phyloP scores from a whole-genome alignment of 495 filamentous ascomycete genomes.

The Thozetella sp. region DNA sequence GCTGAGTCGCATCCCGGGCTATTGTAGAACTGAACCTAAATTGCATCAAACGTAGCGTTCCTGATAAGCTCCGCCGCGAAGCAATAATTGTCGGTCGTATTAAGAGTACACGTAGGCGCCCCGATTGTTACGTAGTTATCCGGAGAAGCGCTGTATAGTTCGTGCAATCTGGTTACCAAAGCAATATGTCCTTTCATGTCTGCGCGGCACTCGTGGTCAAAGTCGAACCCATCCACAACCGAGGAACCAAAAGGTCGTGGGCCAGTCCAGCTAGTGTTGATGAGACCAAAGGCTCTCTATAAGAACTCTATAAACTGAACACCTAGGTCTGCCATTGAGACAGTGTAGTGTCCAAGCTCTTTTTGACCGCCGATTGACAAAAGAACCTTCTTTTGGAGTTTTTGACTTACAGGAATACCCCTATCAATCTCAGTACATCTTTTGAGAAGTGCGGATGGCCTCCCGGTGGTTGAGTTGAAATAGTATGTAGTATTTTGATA shows the following conservation, averaged over 20 bases:
- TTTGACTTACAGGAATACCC: slow-evolving; percentile 62
- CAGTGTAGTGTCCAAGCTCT: slow-evolving; percentile 32
- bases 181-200: not conserved
- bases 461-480: not conserved
- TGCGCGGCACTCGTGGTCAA: slow-evolving; percentile 27
- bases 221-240: slow-evolving; percentile 59
- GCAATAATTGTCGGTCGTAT: not conserved
- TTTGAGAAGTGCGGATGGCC: not conserved
- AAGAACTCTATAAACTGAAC: slow-evolving; percentile 52
- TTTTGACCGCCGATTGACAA: slow-evolving; percentile 60
- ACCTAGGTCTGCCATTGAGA: slow-evolving; percentile 50
- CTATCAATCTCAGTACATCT: not conserved
- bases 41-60: not conserved
- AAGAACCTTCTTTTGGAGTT: slow-evolving; percentile 58
- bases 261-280: slow-evolving; percentile 8
- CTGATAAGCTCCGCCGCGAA: not conserved
- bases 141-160: not conserved
- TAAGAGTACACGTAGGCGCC: not conserved
- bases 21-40: slow-evolving; percentile 1
- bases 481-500: not conserved
- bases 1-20: not conserved
- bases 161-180: not conserved
- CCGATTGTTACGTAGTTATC: not conserved
- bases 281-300: slow-evolving; percentile 63
- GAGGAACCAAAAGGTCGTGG: slow-evolving; percentile 52